A percentile compares a stretch with the other conserved stretches of the same genome.
Conservation (phyloP, 768 basidiomycete species). For the Lanmaoa rubissima region DNA sequence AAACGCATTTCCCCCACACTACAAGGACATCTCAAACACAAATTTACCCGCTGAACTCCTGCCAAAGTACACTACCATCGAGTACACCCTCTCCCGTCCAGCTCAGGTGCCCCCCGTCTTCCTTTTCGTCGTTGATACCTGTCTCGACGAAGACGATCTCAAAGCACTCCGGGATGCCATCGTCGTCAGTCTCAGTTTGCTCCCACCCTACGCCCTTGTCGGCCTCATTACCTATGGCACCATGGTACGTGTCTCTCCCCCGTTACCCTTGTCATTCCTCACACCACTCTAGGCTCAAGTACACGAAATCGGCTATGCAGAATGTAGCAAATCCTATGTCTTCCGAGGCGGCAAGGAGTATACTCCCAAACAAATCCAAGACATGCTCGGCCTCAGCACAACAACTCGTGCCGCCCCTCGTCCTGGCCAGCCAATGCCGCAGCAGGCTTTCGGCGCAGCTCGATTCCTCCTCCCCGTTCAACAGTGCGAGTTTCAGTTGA, state of each 20-base stretch:
- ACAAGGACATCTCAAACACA: conserved; percentile 97
- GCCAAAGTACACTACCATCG: conserved; percentile 98
- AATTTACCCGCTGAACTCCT: conserved; percentile 95
- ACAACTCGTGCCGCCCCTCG: conserved; percentile 82
- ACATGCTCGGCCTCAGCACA: conserved; percentile 86
- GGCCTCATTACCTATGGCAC: conserved; percentile 96
- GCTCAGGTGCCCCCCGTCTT: conserved; percentile 94
- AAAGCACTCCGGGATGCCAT: conserved; percentile 95
- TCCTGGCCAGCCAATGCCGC: conserved; percentile 79
- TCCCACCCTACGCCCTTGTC: conserved; percentile 93
- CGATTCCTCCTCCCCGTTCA: conserved; percentile 90
- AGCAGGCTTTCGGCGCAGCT: conserved; percentile 78
- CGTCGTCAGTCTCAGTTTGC: conserved; percentile 87
- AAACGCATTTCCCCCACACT: conserved; percentile 97
- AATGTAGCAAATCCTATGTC: conserved; percentile 97
- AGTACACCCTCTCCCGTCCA: conserved; percentile 94
- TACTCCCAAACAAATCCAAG: conserved; percentile 92
- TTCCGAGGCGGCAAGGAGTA: conserved; percentile 99
- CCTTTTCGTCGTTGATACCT: conserved; percentile 96
- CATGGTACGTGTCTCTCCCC: conserved; percentile 60
- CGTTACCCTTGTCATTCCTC: background rate
- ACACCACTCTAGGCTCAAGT: conserved; percentile 77
- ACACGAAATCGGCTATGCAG: conserved; percentile 94
- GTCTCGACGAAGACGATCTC: conserved; percentile 92
- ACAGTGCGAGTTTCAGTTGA: conserved; percentile 95